Evolutionary conservation across 345 rosid genomes (phyloP).

Genomic region (Hirschfeldia incana): DNA sequence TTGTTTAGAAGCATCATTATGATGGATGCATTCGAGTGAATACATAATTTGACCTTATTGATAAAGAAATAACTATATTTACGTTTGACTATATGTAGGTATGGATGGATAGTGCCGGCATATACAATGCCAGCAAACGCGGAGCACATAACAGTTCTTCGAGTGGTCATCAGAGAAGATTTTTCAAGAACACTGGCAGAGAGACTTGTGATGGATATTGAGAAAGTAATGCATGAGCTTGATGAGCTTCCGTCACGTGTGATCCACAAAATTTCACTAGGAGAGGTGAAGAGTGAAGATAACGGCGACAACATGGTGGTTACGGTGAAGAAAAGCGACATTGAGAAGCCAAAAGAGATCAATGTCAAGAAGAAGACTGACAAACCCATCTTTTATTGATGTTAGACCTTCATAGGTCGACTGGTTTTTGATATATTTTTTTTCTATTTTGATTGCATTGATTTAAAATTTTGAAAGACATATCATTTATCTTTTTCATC

Average conservation of each 20-base stretch:
- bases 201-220: conserved; percentile 1
- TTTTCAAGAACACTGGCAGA: not conserved
- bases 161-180: not conserved
- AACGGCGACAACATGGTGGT: not conserved
- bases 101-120: not conserved
- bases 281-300: not conserved
- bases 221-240: not conserved
- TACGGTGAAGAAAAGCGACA: not conserved
- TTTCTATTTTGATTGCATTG: not conserved
- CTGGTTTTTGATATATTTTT: not conserved
- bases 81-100: not conserved
- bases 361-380: not conserved
- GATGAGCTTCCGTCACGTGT: not conserved
- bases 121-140: not conserved
- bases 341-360: not conserved
- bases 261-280: not conserved
- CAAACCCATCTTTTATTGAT: not conserved
- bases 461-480: not conserved
- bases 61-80: not conserved
- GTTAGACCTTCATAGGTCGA: not conserved
- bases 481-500: not conserved
- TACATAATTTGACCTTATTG: too few relatives aligned
- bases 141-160: not conserved
- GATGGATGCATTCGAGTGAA: not conserved
- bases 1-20: not conserved